phyloP scores from a whole-genome alignment of 2,329 filamentous ascomycete genomes.

The Arthrobotrys iridis region DNA sequence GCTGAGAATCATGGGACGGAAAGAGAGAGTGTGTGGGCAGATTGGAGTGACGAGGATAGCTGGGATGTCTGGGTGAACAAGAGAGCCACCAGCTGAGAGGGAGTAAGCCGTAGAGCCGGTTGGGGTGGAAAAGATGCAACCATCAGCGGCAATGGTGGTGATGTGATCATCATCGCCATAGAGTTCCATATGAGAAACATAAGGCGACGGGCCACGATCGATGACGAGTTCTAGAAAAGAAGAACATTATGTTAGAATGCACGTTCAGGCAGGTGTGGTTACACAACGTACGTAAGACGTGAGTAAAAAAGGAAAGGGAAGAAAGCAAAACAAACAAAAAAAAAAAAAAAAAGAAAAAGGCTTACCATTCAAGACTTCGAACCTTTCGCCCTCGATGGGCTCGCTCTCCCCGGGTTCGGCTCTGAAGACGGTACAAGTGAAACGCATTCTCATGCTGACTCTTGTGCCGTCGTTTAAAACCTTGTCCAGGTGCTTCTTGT shows the following conservation, averaged over 20 bases:
- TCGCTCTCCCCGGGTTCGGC: constrained; percentile 68
- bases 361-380: constrained; percentile 84
- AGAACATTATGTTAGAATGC: constrained; percentile 24
- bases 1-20: constrained; percentile 96
- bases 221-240: constrained; percentile 81
- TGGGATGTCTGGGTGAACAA: constrained; percentile 96
- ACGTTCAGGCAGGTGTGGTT: constrained; percentile 8
- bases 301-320: no score
- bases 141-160: constrained; percentile 95
- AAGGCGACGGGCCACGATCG: constrained; percentile 93
- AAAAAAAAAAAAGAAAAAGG: no score
- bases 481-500: constrained; percentile 84
- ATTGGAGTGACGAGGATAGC: constrained; percentile 97
- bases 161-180: constrained; percentile 95
- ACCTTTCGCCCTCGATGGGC: constrained; percentile 91
- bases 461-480: constrained; percentile 98
- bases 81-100: constrained; percentile 90
- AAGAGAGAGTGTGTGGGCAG: constrained; percentile 95
- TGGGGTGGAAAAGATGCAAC: constrained; percentile 96
- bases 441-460: constrained; percentile 97
- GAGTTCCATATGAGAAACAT: constrained; percentile 94
- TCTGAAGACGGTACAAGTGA: constrained; percentile 96
- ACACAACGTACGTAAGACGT: background rate
- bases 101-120: constrained; percentile 95
- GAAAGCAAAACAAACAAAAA: no score